These are phyloP conservation scores for Xylaria digitata DNA, from an alignment of 2,329 filamentous ascomycete species.

Conservation along the genomic window DNA sequence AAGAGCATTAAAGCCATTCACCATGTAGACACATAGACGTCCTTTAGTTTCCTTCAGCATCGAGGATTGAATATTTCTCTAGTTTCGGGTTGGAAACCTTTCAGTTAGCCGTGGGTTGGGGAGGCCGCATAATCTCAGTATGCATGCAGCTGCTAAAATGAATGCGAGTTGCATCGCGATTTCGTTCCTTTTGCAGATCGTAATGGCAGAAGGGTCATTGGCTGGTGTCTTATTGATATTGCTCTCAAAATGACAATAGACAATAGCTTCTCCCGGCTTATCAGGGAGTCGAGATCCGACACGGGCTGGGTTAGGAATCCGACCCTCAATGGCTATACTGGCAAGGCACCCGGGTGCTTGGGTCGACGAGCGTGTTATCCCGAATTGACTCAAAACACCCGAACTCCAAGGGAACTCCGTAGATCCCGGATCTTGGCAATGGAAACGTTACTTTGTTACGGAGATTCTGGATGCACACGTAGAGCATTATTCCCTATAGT, in stretches of 20 bases:
- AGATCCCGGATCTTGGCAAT: neutral
- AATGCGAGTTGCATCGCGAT: conserved; percentile 3
- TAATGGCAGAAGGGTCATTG: neutral
- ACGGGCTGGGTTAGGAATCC: neutral
- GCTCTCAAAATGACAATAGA: neutral
- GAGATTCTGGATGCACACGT: conserved; percentile 8
- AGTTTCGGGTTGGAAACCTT: neutral
- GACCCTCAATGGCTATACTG: neutral
- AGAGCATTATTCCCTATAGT: conserved; percentile 1
- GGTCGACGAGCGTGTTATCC: neutral
- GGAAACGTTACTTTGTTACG: conserved; percentile 1
- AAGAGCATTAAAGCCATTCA: neutral
- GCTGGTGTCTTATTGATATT: neutral
- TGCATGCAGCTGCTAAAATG: conserved; percentile 2
- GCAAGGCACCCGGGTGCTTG: neutral
- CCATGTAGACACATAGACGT: neutral
- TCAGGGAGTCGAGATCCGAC: neutral
- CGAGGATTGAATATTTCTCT: too few relatives aligned
- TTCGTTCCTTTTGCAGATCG: neutral
- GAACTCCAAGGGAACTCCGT: neutral
- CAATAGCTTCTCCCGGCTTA: conserved; percentile 2
- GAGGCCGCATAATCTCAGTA: neutral
- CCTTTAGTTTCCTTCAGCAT: neutral
- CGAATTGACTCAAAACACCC: neutral
- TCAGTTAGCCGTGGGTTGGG: neutral